Evolutionary conservation across 331 rosid genomes (phyloP).

Genomic region (Stylosanthes scabra): DNA sequence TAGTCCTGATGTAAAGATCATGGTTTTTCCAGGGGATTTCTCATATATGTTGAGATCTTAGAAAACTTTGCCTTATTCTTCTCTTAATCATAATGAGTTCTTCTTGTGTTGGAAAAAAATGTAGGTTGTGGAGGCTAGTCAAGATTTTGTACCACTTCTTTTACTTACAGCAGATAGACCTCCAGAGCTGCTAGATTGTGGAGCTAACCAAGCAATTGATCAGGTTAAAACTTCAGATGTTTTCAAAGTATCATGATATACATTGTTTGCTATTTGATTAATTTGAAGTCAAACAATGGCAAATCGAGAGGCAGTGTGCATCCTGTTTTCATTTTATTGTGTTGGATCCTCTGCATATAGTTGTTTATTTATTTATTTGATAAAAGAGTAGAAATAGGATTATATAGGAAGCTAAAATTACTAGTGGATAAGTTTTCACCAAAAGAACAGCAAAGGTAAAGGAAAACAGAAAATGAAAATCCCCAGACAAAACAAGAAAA

Average conservation of each 20-base stretch:
- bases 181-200: conserved; percentile 82
- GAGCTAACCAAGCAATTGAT: conserved; percentile 93
- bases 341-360: no score
- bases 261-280: background rate
- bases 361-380: background rate
- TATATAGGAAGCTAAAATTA: background rate
- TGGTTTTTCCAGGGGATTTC: background rate
- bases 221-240: conserved; percentile 59
- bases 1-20: background rate
- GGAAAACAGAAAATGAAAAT: no score
- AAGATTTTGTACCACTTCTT: conserved; percentile 89
- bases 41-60: background rate
- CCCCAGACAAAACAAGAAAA: no score
- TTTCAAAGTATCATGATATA: conserved; percentile 6
- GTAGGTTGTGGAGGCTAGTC: conserved; percentile 98
- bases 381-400: background rate
- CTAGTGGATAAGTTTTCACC: no score
- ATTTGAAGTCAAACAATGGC: background rate
- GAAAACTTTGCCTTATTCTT: background rate
- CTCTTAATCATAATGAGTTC: background rate
- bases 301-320: background rate
- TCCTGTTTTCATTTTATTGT: no score
- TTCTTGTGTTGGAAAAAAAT: background rate
- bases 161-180: conserved; percentile 98
- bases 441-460: no score